Conservation (phyloP, 768 basidiomycete genomes). For the Serendipita sp. region DNA sequence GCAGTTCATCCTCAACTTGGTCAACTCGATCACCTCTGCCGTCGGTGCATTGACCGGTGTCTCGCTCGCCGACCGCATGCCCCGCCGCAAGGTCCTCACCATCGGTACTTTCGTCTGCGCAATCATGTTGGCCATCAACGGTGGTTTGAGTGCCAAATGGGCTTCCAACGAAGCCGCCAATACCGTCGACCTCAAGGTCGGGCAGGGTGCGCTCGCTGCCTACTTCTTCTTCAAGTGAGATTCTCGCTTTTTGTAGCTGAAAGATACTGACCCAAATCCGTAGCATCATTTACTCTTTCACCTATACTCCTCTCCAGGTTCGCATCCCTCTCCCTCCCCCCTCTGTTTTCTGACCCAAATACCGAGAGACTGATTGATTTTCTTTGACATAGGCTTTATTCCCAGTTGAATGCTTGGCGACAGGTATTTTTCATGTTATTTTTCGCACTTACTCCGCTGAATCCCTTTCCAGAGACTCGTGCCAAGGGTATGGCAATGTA, state of each 20-base stretch:
- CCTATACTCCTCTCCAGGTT: slow-evolving; percentile 47
- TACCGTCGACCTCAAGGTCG: slow-evolving; percentile 14
- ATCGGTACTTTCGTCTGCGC: slow-evolving; percentile 20
- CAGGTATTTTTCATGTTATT: no score
- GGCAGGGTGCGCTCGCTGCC: slow-evolving; percentile 21
- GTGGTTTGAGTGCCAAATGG: slow-evolving; percentile 14
- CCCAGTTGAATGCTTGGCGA: slow-evolving; percentile 39
- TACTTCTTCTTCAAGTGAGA: slow-evolving; percentile 36
- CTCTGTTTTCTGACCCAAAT: no score
- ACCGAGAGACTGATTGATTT: no score
- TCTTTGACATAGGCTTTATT: no score
- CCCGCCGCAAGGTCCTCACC: slow-evolving; percentile 20
- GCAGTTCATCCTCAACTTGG: slow-evolving; percentile 24
- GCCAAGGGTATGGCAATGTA: slow-evolving; percentile 48
- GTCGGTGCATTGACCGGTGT: slow-evolving; percentile 21
- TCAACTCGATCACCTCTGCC: slow-evolving; percentile 20
- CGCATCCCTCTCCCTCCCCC: no score
- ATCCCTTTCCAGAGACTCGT: slow-evolving; percentile 38
- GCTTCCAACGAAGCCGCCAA: slow-evolving; percentile 10
- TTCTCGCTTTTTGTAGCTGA: not conserved
- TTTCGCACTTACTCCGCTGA: no score
- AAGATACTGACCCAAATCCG: not conserved
- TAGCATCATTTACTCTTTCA: slow-evolving; percentile 27
- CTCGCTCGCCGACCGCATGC: slow-evolving; percentile 19
- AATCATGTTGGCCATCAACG: slow-evolving; percentile 16